These are phyloP conservation scores for Kodamaea arcana DNA, from an alignment of 1,139 yeast species.

Conservation along the genomic window DNA sequence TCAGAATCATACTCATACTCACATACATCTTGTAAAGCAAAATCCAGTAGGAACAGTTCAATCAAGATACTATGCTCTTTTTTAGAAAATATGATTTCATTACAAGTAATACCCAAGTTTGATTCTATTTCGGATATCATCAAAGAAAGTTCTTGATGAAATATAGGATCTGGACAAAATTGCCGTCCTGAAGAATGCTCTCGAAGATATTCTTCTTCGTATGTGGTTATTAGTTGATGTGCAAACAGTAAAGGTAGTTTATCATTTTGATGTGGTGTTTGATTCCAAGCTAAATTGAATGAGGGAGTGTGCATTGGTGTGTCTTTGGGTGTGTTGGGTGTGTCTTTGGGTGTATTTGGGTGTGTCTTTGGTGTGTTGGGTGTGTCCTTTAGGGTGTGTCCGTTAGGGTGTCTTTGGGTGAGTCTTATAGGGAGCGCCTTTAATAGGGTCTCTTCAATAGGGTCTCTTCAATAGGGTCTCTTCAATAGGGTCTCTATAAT, in stretches of 20 bases:
- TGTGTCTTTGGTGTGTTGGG: no score
- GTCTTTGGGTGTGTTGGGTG: no score
- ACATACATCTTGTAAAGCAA: not conserved
- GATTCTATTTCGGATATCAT: constrained; percentile 9
- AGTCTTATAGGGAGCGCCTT: no score
- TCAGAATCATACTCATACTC: constrained; percentile 3
- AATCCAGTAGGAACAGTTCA: constrained; percentile 7
- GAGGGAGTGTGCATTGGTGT: no score
- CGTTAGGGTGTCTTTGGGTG: no score
- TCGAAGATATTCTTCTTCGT: not conserved
- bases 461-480: no score
- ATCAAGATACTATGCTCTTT: constrained; percentile 11
- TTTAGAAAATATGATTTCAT: constrained; percentile 10
- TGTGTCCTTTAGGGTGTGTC: no score
- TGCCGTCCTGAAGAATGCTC: no score
- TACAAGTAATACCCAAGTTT: constrained; percentile 4
- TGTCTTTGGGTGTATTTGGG: no score
- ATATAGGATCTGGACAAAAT: constrained; percentile 4
- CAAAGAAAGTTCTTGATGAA: constrained; percentile 1
- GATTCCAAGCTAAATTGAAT: not conserved
- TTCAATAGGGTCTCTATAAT: no score
- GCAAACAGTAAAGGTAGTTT: not conserved
- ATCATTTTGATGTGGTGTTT: not conserved
- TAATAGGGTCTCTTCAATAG: no score
- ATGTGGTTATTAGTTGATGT: not conserved